Evolutionary conservation across 2,329 filamentous ascomycete genomes (phyloP), one percentile per base, ranked within the genome.

Genomic region (Pseudocercospora crystallina): DNA sequence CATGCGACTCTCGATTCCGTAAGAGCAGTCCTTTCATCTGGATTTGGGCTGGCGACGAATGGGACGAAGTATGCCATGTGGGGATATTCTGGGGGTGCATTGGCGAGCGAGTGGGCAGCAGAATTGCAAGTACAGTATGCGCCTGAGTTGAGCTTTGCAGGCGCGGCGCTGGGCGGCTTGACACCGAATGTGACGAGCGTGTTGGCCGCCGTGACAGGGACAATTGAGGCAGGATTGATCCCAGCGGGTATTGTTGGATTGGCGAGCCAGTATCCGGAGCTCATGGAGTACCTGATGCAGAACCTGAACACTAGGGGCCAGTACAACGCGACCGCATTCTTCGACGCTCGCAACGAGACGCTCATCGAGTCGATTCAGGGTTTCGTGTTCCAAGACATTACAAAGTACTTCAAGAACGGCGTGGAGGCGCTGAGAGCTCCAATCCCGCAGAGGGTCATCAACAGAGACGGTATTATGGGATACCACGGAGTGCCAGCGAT

Each of bases 51-150:
- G 7, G 41, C 44, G 3, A 10, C 52, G 2, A 54, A 57, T 33
- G 48, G 51, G 8, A 58, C 57, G 1, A 48, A 51, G 2, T 60
- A 65, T 11, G 65, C 73, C 0, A 59, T 64, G 54, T 82, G 78
- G 77, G 80, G 80, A 0, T 83, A 82, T 59, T 80, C 76, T 0
- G 80, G 80, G 2, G 80, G 80, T 3, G 73, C 74, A 2, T 54
- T 82, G 13, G 78, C 79, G 0, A 75, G 69, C 2, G 77, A 76
- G 29, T 79, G 73, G 70, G 80, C 80, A 0, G 74, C 76, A 12
- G 78, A 82, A 43, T 61, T 82, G 15, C 77, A 79, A 37, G 66
- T 70, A 0, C 65, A 67, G 4, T 83, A 83, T 53, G 80, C 80
- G 0, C 78, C 80, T 0, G 78, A 81, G 34, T 62, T 83, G 5